Evolutionary conservation across 1,284 basidiomycete genomes (phyloP), one percentile per base, ranked within the genome.

Genomic region (Caloboletus firmus): DNA sequence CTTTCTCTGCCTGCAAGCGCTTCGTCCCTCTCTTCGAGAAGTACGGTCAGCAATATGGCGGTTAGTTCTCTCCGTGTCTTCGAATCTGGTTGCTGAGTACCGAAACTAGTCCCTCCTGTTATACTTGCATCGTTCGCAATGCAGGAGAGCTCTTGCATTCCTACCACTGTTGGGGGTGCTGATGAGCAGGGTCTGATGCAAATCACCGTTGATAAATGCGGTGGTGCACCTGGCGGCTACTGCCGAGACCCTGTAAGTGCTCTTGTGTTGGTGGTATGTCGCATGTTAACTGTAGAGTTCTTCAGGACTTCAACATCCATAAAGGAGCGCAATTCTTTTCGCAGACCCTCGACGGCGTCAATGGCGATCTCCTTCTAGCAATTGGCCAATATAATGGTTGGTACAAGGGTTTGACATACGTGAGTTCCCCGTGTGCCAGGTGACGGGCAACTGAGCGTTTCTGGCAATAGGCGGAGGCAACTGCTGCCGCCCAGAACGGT

Each of bases 111-210:
- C 17, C 64, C 59, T 32, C 56, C 90, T 4, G 89, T 93, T 66
- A 74, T 95, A 60, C 71, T 95, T 42, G 91, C 93, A 5, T 80
- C 91, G 0, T 89, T 95, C 59, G 91, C 92, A 34, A 88, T 95
- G 84, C 85, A 89, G 69, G 88, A 89, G 71, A 84, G 82, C 40
- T 75, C 79, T 44, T 95, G 93, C 76, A 83, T 88, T 59, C 79
- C 85, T 2, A 55, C 73, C n/a, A 82, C 79, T 6, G 76, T 83
- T 43, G 93, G 93, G 54, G 88, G 85, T 24, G 89, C 77, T 11
- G 90, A 91, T 50, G 93, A 94, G 68, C 84, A 89, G 62, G 93
- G 92, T 26, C 70, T 89, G 51, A 94, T 95, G 91, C 92, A 95
- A 72, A 79, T 94, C 62, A 89, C 87, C 15, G 68, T 74, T 44